Evolutionary conservation across 2,329 filamentous ascomycete genomes (phyloP).

Genomic region (Trematosphaeria pertusa): DNA sequence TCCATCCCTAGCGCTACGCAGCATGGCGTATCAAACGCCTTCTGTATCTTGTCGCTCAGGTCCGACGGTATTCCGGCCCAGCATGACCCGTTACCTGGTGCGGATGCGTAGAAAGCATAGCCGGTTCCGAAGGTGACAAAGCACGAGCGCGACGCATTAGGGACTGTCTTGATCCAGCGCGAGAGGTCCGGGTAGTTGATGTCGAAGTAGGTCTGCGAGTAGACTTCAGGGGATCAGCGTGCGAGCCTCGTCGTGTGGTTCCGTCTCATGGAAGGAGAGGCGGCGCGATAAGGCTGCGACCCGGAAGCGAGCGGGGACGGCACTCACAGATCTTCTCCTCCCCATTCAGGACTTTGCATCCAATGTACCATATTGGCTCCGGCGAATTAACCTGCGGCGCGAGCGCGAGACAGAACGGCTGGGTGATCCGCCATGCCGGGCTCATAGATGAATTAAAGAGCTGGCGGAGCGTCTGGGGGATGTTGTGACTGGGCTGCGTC

Average conservation of each 20-base stretch:
- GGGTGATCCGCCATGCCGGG: constrained; percentile 39
- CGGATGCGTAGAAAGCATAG: constrained; percentile 40
- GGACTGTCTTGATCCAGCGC: constrained; percentile 35
- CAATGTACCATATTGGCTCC: constrained; percentile 45
- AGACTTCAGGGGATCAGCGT: constrained; percentile 32
- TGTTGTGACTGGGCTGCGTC: constrained; percentile 36
- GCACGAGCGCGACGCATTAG: constrained; percentile 34
- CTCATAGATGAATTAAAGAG: constrained; percentile 42
- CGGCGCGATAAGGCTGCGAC: constrained; percentile 6
- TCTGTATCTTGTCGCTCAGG: constrained; percentile 42
- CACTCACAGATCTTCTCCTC: constrained; percentile 46
- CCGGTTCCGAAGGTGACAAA: constrained; percentile 43
- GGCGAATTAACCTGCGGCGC: constrained; percentile 34
- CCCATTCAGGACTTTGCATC: constrained; percentile 39
- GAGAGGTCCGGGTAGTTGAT: constrained; percentile 39
- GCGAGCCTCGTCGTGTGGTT: constrained; percentile 11
- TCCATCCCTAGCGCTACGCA: constrained; percentile 39
- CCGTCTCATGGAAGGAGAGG: constrained; percentile 9
- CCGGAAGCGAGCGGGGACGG: neutral
- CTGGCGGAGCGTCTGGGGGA: constrained; percentile 42
- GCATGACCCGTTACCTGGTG: constrained; percentile 39
- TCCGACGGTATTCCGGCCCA: constrained; percentile 43
- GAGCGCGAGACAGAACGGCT: constrained; percentile 43
- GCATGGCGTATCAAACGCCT: constrained; percentile 38
- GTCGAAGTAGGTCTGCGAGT: constrained; percentile 42